Evolutionary conservation across 331 rosid species (phyloP).

Genomic region (Malus hybrid): DNA sequence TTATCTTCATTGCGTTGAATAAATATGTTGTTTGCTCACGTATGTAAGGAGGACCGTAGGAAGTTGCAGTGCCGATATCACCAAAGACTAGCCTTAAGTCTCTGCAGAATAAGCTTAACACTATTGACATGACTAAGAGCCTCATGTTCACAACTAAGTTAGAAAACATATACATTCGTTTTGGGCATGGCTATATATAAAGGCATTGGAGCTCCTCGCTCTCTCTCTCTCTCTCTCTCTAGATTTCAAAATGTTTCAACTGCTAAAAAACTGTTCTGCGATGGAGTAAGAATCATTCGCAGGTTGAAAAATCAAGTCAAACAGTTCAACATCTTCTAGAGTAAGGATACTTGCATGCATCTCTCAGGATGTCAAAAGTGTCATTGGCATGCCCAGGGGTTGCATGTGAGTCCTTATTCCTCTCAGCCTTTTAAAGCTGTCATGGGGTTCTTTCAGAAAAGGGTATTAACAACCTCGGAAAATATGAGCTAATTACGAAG

Average conservation of each 20-base stretch:
- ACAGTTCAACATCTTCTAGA: not conserved
- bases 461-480: not conserved
- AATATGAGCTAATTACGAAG: not conserved
- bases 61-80: slow-evolving; percentile 57
- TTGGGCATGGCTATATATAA: not conserved
- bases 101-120: slow-evolving; percentile 17
- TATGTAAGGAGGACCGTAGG: slow-evolving; percentile 56
- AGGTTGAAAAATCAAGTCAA: not conserved
- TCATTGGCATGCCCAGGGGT: not conserved
- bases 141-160: not conserved
- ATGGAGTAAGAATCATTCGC: not conserved
- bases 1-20: too few relatives aligned
- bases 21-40: slow-evolving; percentile 30
- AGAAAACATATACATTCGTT: too few relatives aligned
- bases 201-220: not conserved
- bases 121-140: not conserved
- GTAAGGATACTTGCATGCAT: not conserved
- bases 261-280: not conserved
- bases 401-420: not conserved
- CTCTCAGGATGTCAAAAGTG: not conserved
- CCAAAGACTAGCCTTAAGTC: slow-evolving; percentile 13
- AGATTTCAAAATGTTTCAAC: not conserved
- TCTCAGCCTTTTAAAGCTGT: not conserved
- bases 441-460: not conserved
- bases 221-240: not conserved